These are phyloP conservation scores for Collybia sordida DNA, from an alignment of 768 basidiomycete genomes.

Conservation along the genomic window DNA sequence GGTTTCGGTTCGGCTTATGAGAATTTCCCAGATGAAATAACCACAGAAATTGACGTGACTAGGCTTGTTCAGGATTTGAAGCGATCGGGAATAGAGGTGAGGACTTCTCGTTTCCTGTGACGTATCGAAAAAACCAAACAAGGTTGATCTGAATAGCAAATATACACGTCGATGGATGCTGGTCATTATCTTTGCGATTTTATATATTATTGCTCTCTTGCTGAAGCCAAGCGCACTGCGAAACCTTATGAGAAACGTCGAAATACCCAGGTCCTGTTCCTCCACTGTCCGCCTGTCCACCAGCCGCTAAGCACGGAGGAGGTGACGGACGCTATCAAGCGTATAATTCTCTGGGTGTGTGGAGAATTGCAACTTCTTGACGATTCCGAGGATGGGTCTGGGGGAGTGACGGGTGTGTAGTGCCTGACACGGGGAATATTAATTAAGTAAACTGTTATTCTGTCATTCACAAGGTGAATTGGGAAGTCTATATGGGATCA, in stretches of 20 bases:
- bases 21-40: slow-evolving; percentile 52
- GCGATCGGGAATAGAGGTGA: slow-evolving; percentile 47
- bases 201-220: slow-evolving; percentile 74
- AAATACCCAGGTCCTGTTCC: slow-evolving; percentile 56
- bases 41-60: slow-evolving; percentile 62
- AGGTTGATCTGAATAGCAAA: slow-evolving; percentile 41
- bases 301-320: slow-evolving; percentile 65
- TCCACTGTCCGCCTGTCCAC: slow-evolving; percentile 70
- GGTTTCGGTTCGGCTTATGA: slow-evolving; percentile 53
- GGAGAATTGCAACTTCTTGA: slow-evolving; percentile 36
- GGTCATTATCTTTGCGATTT: slow-evolving; percentile 79
- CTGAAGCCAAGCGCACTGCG: slow-evolving; percentile 57
- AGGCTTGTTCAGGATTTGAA: slow-evolving; percentile 55
- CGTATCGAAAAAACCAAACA: not conserved
- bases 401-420: no score
- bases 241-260: slow-evolving; percentile 42
- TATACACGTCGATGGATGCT: slow-evolving; percentile 73
- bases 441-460: not conserved
- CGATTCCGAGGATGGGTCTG: slow-evolving; percentile 13
- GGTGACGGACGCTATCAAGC: slow-evolving; percentile 64
- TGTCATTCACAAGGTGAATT: not conserved
- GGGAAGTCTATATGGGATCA: not conserved
- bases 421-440: not conserved
- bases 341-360: slow-evolving; percentile 62
- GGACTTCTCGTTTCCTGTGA: slow-evolving; percentile 13